phyloP scores from a whole-genome alignment of 768 basidiomycete species.

The Agrocybe chaxingu region DNA sequence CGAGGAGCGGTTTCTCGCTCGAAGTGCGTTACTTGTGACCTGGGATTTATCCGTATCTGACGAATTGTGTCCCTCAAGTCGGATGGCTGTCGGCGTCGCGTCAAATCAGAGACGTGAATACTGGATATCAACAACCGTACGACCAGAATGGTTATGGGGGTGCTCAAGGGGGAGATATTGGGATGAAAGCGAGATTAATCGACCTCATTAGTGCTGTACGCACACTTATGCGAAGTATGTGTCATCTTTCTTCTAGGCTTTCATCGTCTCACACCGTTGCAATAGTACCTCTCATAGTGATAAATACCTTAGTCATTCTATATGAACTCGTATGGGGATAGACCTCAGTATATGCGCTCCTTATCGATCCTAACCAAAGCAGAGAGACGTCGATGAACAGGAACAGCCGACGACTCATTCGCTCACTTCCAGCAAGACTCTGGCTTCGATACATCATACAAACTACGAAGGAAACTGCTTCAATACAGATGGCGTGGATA shows the following conservation, averaged over 20 bases:
- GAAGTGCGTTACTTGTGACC: slow-evolving; percentile 55
- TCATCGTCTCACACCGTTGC: slow-evolving; percentile 4
- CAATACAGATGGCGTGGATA: neutral
- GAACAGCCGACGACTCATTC: too few relatives aligned
- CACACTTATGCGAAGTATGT: slow-evolving; percentile 96
- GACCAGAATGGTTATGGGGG: slow-evolving; percentile 61
- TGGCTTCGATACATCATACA: too few relatives aligned
- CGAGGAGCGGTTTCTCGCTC: slow-evolving; percentile 93
- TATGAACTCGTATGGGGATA: slow-evolving; percentile 77
- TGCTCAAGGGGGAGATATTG: slow-evolving; percentile 49
- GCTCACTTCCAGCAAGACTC: too few relatives aligned
- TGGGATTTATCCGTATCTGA: slow-evolving; percentile 12
- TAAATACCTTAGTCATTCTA: slow-evolving; percentile 84
- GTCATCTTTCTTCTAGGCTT: slow-evolving; percentile 10
- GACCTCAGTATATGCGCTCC: slow-evolving; percentile 6
- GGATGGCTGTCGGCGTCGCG: slow-evolving; percentile 78
- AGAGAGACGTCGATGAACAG: too few relatives aligned
- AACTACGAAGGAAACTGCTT: too few relatives aligned
- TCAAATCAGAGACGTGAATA: slow-evolving; percentile 53
- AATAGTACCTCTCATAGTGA: slow-evolving; percentile 85
- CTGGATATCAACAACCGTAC: slow-evolving; percentile 63
- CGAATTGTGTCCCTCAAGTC: slow-evolving; percentile 44
- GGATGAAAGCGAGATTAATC: slow-evolving; percentile 83
- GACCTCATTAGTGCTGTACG: slow-evolving; percentile 93
- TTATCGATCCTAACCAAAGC: slow-evolving; percentile 10